A percentile compares a stretch with the other conserved stretches of the same genome.
phyloP scores from a whole-genome alignment of 1,284 basidiomycete species.

The Bjerkandera adusta region DNA sequence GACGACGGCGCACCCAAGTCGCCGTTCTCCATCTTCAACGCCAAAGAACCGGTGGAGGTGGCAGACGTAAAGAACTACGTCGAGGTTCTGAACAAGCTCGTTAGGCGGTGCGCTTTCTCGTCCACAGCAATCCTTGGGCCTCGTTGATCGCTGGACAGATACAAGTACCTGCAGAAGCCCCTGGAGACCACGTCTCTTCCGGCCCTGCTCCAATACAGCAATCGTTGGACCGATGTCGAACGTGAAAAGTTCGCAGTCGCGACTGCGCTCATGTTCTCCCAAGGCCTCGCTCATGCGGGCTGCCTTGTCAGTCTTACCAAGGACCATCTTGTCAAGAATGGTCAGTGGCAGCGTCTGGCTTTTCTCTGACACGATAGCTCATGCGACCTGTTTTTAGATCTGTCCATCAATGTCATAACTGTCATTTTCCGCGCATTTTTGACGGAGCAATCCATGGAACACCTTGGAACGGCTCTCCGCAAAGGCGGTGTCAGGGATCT shows the following conservation, averaged over 20 bases:
- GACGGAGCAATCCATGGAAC: constrained; percentile 80
- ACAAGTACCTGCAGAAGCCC: constrained; percentile 97
- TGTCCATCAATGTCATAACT: constrained; percentile 77
- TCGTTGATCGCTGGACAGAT: constrained; percentile 45
- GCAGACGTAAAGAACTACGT: constrained; percentile 90
- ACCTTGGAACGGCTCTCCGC: constrained; percentile 76
- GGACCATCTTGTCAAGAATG: constrained; percentile 94
- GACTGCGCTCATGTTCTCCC: constrained; percentile 79
- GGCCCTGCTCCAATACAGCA: constrained; percentile 84
- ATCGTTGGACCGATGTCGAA: constrained; percentile 76
- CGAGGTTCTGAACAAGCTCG: constrained; percentile 92
- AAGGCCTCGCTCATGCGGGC: constrained; percentile 74
- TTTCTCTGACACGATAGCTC: not conserved
- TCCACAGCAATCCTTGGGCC: too few relatives aligned
- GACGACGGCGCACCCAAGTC: constrained; percentile 82
- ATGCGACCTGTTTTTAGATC: constrained; percentile 44
- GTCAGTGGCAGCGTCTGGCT: too few relatives aligned
- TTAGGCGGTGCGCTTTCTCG: constrained; percentile 67
- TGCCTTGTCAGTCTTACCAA: constrained; percentile 85
- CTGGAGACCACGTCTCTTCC: constrained; percentile 87
- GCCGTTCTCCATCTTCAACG: constrained; percentile 83
- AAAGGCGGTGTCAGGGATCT: constrained; percentile 86
- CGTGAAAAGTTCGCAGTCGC: constrained; percentile 80
- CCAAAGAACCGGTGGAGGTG: constrained; percentile 72
- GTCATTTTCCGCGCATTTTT: constrained; percentile 82